Percentiles rank a stretch among this genome's conserved stretches.
phyloP scores from a whole-genome alignment of 1,284 basidiomycete genomes.

The Pseudomicrostroma phylloplanum region DNA sequence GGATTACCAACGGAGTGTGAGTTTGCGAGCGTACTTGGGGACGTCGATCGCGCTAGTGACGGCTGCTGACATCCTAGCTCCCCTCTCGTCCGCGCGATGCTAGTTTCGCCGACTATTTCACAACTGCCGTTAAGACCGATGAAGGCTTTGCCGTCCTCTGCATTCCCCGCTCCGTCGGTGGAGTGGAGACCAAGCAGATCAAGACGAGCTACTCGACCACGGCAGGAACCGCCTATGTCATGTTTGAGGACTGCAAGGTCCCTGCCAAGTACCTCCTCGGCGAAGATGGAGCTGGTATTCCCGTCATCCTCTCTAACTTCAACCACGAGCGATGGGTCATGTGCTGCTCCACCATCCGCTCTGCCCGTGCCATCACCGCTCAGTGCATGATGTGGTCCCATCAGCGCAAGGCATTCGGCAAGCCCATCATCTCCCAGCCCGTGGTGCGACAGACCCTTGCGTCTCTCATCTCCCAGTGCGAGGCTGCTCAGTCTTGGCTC shows the following conservation, averaged over 20 bases:
- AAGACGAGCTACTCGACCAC: slow-evolving; percentile 55
- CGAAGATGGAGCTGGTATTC: slow-evolving; percentile 71
- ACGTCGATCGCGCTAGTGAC: too few relatives aligned
- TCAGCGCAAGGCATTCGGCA: slow-evolving; percentile 50
- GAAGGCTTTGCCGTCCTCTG: slow-evolving; percentile 79
- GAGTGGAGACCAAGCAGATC: slow-evolving; percentile 76
- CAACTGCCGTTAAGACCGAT: slow-evolving; percentile 54
- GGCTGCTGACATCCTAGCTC: neutral
- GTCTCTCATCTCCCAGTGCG: slow-evolving; percentile 73
- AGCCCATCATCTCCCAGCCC: slow-evolving; percentile 69
- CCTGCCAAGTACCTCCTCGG: slow-evolving; percentile 81
- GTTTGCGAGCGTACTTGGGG: too few relatives aligned
- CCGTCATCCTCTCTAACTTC: slow-evolving; percentile 60
- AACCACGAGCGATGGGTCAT: slow-evolving; percentile 60
- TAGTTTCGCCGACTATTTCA: slow-evolving; percentile 55
- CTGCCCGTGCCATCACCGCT: slow-evolving; percentile 49
- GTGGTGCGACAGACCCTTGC: slow-evolving; percentile 79
- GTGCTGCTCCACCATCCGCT: slow-evolving; percentile 65
- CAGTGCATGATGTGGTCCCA: slow-evolving; percentile 46
- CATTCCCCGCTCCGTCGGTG: slow-evolving; percentile 54
- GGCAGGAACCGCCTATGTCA: slow-evolving; percentile 69
- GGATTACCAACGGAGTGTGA: slow-evolving; percentile 81
- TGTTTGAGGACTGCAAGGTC: slow-evolving; percentile 78
- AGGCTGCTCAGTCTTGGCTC: slow-evolving; percentile 78
- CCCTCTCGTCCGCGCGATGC: neutral